Conservation (phyloP, 306 rosid genomes). For the Argentina anserina region DNA sequence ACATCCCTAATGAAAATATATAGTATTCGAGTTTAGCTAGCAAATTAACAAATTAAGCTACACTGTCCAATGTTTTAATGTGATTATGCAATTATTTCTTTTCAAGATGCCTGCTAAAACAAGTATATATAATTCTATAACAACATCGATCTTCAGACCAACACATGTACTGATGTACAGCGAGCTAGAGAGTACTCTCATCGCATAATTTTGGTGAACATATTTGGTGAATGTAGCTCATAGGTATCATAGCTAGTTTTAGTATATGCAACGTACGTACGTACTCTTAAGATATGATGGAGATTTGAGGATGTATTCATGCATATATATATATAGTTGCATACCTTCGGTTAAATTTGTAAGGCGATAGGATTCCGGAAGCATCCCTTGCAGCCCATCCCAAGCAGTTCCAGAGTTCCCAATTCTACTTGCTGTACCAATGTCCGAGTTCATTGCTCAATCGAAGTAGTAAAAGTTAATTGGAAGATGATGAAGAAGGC, state of each 20-base stretch:
- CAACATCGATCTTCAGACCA: too few relatives aligned
- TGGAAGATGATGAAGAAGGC: not conserved
- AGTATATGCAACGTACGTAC: too few relatives aligned
- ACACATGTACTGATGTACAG: too few relatives aligned
- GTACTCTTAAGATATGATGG: too few relatives aligned
- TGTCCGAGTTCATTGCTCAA: not conserved
- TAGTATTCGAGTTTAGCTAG: too few relatives aligned
- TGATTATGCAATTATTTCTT: not conserved
- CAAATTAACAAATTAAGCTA: too few relatives aligned
- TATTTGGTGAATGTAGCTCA: not conserved
- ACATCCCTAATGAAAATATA: constrained; percentile 44
- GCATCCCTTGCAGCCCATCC: constrained; percentile 30
- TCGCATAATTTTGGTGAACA: not conserved
- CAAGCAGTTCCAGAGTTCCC: constrained; percentile 18
- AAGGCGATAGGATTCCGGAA: constrained; percentile 21
- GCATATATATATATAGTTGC: too few relatives aligned
- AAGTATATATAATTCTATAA: too few relatives aligned
- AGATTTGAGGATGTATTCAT: not conserved
- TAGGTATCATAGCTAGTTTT: too few relatives aligned
- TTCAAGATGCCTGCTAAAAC: not conserved
- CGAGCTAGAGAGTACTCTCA: not conserved
- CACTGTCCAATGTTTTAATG: not conserved
- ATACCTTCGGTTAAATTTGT: constrained; percentile 18
- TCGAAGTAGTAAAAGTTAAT: not conserved
- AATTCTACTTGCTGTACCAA: not conserved